Percentiles rank a stretch among this genome's conserved stretches.
These are phyloP conservation scores for Plectosphaerella sp. DNA, from an alignment of 2,329 filamentous ascomycete species.

Conservation along the genomic window DNA sequence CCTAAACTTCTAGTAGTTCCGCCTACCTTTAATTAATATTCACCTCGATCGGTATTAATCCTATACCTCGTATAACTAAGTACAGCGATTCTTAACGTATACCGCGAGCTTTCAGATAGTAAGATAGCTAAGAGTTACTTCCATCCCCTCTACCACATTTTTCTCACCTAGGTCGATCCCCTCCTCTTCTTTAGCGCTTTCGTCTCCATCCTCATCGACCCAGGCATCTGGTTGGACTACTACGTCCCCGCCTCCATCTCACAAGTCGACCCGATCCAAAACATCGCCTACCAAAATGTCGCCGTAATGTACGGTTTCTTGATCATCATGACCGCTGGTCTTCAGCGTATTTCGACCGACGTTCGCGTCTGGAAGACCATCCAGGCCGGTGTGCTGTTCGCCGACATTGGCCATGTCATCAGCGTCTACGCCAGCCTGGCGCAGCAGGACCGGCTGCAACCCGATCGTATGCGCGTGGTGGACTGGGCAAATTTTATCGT, in stretches of 20 bases:
- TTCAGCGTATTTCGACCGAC: slow-evolving; percentile 10
- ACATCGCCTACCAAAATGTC: neutral
- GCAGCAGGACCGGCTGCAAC: slow-evolving; percentile 8
- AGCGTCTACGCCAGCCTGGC: slow-evolving; percentile 13
- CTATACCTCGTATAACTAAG: no score
- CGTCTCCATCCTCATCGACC: slow-evolving; percentile 10
- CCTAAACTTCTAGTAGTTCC: no score
- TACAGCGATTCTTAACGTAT: no score
- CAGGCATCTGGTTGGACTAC: slow-evolving; percentile 12
- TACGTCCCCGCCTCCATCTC: slow-evolving; percentile 12
- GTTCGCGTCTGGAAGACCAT: slow-evolving; percentile 16
- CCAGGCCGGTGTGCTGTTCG: slow-evolving; percentile 9
- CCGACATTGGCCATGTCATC: slow-evolving; percentile 12
- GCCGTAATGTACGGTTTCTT: slow-evolving; percentile 11
- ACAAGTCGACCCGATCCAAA: neutral
- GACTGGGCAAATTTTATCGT: slow-evolving; percentile 15
- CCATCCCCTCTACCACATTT: slow-evolving; percentile 16
- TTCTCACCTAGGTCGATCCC: slow-evolving; percentile 16
- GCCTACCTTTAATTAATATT: no score
- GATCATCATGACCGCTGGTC: slow-evolving; percentile 6
- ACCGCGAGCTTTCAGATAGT: no score
- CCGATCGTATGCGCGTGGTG: slow-evolving; percentile 7
- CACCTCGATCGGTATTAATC: no score
- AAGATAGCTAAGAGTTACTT: neutral
- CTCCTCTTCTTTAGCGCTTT: slow-evolving; percentile 9